Conservation (phyloP, 805 yeast genomes). For the Kuraishia hungarica region DNA sequence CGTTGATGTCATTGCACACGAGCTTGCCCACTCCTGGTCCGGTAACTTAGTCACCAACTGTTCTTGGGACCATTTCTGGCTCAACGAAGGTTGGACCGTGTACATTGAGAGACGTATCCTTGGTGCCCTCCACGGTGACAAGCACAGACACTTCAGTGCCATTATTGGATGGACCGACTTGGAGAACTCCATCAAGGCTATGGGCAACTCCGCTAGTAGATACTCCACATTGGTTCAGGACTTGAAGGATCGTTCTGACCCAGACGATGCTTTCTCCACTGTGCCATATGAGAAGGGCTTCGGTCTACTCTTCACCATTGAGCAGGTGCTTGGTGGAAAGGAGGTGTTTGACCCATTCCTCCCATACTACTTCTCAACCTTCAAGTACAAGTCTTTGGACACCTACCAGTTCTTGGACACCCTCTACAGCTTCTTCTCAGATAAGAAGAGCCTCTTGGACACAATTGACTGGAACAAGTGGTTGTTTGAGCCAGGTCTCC, state of each 20-base stretch:
- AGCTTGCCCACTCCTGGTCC: conserved; percentile 87
- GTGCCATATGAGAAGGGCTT: conserved; percentile 93
- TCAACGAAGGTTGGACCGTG: conserved; percentile 95
- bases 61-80: conserved; percentile 92
- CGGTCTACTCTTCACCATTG: conserved; percentile 68
- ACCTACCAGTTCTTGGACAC: conserved; percentile 75
- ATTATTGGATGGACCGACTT: conserved; percentile 87
- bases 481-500: conserved; percentile 79
- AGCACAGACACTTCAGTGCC: conserved; percentile 70
- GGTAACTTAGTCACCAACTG: conserved; percentile 87
- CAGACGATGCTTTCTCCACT: conserved; percentile 82
- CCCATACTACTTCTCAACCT: conserved; percentile 65
- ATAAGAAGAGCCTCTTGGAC: conserved; percentile 44
- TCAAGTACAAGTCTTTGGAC: conserved; percentile 64
- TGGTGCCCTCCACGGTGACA: conserved; percentile 72
- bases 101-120: conserved; percentile 79
- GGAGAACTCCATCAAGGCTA: conserved; percentile 53
- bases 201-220: conserved; percentile 44
- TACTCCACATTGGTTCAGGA: conserved; percentile 64
- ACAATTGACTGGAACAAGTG: conserved; percentile 79
- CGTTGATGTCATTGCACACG: conserved; percentile 88
- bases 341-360: conserved; percentile 70
- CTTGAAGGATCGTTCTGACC: conserved; percentile 62
- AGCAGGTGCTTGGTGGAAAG: conserved; percentile 56
- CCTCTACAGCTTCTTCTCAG: conserved; percentile 49